Percentiles rank a stretch among this genome's conserved stretches.
These are phyloP conservation scores for Anisodus acutangulus DNA, from an alignment of 257 asterid genomes.

Conservation along the genomic window DNA sequence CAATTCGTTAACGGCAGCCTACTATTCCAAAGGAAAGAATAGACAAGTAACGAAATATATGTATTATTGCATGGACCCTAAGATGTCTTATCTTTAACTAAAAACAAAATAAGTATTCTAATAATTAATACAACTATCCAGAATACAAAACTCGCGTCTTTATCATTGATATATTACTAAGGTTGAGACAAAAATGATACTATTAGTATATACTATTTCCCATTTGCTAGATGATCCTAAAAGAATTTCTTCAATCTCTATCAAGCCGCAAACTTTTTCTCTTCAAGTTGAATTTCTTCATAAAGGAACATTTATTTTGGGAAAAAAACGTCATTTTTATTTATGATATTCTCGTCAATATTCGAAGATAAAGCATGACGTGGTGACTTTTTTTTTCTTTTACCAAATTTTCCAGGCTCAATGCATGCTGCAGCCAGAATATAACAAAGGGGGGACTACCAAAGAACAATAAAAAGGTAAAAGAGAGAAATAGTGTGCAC, in stretches of 20 bases:
- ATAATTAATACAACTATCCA: not conserved
- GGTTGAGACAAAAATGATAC: not conserved
- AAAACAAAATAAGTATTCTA: not conserved
- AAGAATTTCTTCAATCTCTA: not conserved
- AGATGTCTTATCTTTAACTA: not conserved
- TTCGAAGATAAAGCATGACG: conserved; percentile 15
- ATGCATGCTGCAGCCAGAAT: not conserved
- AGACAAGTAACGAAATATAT: not conserved
- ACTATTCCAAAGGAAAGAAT: not conserved
- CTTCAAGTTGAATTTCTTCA: not conserved
- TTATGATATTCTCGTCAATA: not conserved
- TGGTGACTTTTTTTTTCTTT: not conserved
- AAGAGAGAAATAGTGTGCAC: conserved; percentile 23
- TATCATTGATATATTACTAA: not conserved
- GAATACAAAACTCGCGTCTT: not conserved
- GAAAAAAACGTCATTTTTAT: not conserved
- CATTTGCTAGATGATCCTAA: not conserved
- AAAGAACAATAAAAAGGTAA: conserved; percentile 26
- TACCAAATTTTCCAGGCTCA: not conserved
- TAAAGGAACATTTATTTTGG: not conserved
- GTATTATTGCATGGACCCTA: not conserved
- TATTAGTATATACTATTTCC: not conserved
- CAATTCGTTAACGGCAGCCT: not conserved
- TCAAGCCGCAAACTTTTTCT: not conserved
- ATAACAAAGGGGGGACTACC: conserved; percentile 16